Base-by-base conservation (phyloP, 768 basidiomycete genomes). In the Mycena polygramma region DNA sequence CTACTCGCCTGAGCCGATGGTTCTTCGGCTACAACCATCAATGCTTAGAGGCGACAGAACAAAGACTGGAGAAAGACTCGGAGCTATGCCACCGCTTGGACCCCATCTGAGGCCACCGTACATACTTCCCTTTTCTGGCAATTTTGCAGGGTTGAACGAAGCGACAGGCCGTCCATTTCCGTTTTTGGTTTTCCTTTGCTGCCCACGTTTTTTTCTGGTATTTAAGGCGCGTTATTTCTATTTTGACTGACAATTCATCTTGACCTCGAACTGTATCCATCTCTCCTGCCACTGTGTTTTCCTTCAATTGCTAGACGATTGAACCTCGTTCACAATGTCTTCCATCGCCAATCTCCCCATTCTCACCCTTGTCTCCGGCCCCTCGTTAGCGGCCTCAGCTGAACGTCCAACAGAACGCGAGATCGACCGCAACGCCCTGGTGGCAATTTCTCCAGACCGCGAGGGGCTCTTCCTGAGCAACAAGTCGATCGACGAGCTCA, bases 361-460 rank as follows among this genome's bases (percentile, higher is more conserved):
- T 36, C 73, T 79, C 36, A 68, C 68, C 20, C 71, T 77, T 2
- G 22, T 63, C 19, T 68, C 73, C 30, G 73, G 66, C 37, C 37
- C 71, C 17, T 55, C 72, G 49, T 66, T 68, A 14, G 63, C 73
- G 15, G 48, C 61, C 45, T 45, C 20, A 53, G 75, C 48, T 55
- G 58, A 58, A 1, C 75, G 66, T 26, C 77, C 73, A 1, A 57
- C 35, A 15, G 82, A 83, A 60, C 80, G 77, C 45, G 70, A 77
- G 19, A 73, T 83, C 5, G 70, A 76, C 61, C 76, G 79, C 0
- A 59, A 66, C 24, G 62, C 73, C 26, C 75, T 83, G 14, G 68
- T 82, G 2, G 77, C 76, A 13, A 77, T 82, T 10, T 77, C 83
- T 4, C 81, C 82, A 0, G 82, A 83, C 63, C 81, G 82, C 49